Evolutionary conservation across 306 rosid genomes (phyloP).

Genomic region (Vicia faba): DNA sequence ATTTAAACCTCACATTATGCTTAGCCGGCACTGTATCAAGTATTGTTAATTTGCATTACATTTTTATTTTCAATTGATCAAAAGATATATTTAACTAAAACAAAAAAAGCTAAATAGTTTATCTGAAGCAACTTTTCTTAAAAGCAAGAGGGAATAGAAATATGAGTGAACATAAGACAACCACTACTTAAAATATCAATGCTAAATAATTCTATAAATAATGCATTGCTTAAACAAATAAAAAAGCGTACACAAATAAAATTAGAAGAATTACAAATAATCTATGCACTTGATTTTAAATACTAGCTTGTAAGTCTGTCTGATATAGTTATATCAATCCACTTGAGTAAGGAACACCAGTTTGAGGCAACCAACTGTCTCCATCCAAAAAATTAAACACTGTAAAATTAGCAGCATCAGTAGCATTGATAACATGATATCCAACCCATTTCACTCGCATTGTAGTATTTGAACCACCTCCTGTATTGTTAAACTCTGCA

Average conservation of each 20-base stretch:
- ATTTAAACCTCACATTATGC: no score
- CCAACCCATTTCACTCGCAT: conserved; percentile 64
- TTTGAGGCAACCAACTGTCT: conserved; percentile 58
- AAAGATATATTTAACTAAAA: no score
- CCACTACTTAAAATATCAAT: no score
- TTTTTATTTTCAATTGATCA: no score
- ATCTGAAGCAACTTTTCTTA: no score
- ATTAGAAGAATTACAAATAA: not conserved
- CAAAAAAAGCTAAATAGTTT: no score
- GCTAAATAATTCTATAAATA: no score
- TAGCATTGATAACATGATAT: conserved; percentile 54
- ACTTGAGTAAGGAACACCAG: conserved; percentile 60
- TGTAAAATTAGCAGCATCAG: conserved; percentile 66
- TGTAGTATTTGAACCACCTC: conserved; percentile 58
- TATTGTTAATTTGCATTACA: no score
- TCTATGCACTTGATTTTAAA: not conserved
- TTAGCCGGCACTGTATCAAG: no score
- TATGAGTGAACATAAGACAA: no score
- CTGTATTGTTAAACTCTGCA: conserved; percentile 65
- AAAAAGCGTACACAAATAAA: not conserved
- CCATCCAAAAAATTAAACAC: conserved; percentile 56
- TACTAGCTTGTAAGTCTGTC: not conserved
- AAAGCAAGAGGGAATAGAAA: no score
- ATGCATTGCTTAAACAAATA: no score
- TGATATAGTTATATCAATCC: conserved; percentile 43